Base-by-base conservation (phyloP, 129 eudicot genomes). In the Scalesia atractyloides region DNA sequence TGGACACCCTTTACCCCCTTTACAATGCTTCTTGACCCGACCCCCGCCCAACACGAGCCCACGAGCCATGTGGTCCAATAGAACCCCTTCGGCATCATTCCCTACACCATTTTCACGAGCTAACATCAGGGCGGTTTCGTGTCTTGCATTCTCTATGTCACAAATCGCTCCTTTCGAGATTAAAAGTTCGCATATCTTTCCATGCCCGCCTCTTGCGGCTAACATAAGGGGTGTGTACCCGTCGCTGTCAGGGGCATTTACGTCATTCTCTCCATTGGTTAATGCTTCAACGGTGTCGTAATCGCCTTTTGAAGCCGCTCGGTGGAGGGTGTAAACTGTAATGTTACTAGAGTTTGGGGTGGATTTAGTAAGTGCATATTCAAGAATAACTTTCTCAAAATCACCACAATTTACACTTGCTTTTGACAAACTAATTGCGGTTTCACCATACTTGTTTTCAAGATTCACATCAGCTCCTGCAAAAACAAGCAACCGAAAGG, bases 151-250 rank as follows among this genome's bases (percentile, higher is more conserved):
- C 73, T 73, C 75, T 16, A 79, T 65, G 16, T 87, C 94, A 75
- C 87, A 85, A 15, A 43, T 48, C 0, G 98, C 91, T 3, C 98
- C 96, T 8, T 51, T 53, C 1, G 87, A 74, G 54, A 92, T 85
- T 34, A 92, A 69, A 49, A 85, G 80, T 82, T 85, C 72, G 20
- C 98, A 92, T 57, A 85, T 80, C 0, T 30, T 77, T 15, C 79
- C 85, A 26, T 89, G 75, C 8, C 91, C 95, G 52, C 80, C 82
- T 65, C 78, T 80, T 26, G 98, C 96, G 30, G 98, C 98, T 48
- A 87, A 62, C 98, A 92, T 92, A 16, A 92, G 89, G 10, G 98
- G 96, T 5, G 98, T 92, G 60, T 86, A 79, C 11, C 96, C 89
- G n/a, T 92, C 94, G 5, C 73, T 7, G 48, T 92, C 87, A 37